These are phyloP conservation scores for Penicillium taxi DNA, from an alignment of 495 filamentous ascomycete genomes.

Conservation along the genomic window DNA sequence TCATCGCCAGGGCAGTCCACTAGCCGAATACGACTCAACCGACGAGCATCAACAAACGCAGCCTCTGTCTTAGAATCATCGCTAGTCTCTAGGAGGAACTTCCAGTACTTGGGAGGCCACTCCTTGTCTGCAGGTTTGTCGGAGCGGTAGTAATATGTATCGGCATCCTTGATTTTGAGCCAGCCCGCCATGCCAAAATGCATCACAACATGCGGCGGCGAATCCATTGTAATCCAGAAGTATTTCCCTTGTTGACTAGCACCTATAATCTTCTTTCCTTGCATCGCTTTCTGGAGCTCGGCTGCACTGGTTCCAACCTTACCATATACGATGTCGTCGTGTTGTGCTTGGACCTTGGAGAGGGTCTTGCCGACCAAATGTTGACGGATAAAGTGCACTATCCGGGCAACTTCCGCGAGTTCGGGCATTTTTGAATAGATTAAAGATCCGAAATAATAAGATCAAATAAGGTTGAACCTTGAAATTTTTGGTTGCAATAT, in stretches of 20 bases:
- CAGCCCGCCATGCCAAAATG: constrained; percentile 89
- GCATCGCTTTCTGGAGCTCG: constrained; percentile 63
- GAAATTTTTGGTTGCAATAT: no score
- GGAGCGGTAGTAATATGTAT: constrained; percentile 69
- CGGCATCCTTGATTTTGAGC: constrained; percentile 73
- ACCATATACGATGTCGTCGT: constrained; percentile 78
- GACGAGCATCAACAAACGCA: constrained; percentile 75
- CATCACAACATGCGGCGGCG: constrained; percentile 79
- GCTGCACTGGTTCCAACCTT: constrained; percentile 73
- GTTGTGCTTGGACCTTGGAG: constrained; percentile 55
- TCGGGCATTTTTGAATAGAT: constrained; percentile 58
- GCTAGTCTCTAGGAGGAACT: constrained; percentile 66
- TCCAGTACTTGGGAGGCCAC: constrained; percentile 90
- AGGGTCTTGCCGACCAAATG: constrained; percentile 79
- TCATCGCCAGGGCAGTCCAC: constrained; percentile 69
- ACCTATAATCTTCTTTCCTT: constrained; percentile 66
- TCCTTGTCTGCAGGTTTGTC: constrained; percentile 49
- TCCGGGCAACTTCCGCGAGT: constrained; percentile 76
- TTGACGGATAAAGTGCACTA: constrained; percentile 73
- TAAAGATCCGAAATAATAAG: background rate
- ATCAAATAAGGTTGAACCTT: no score
- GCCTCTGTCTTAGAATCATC: constrained; percentile 55
- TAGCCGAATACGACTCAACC: constrained; percentile 69
- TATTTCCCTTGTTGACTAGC: constrained; percentile 90
- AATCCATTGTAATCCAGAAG: constrained; percentile 74